A percentile compares a stretch with the other conserved stretches of the same genome.
Evolutionary conservation across 2,329 filamentous ascomycete genomes (phyloP).

Genomic region (Xylaria multiplex): DNA sequence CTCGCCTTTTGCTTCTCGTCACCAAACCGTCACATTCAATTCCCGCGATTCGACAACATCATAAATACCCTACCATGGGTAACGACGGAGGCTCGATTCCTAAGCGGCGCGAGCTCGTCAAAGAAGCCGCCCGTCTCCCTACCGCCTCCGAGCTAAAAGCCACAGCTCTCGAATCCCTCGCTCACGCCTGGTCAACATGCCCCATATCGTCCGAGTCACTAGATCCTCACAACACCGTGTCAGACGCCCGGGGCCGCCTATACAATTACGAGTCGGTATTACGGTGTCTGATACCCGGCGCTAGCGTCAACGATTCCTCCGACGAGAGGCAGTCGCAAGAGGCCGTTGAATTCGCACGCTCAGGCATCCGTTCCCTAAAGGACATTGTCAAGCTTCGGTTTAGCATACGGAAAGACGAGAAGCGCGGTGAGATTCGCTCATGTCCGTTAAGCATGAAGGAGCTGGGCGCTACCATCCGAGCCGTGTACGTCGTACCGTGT

Average conservation of each 20-base stretch:
- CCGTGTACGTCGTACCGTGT: slow-evolving; percentile 92
- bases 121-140: slow-evolving; percentile 84
- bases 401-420: slow-evolving; percentile 45
- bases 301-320: slow-evolving; percentile 55
- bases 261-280: slow-evolving; percentile 96
- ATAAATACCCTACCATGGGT: slow-evolving; percentile 70
- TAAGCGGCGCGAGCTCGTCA: slow-evolving; percentile 93
- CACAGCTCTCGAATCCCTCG: slow-evolving; percentile 82
- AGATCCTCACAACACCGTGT: slow-evolving; percentile 76
- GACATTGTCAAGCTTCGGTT: slow-evolving; percentile 91
- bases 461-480: slow-evolving; percentile 79
- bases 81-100: slow-evolving; percentile 98
- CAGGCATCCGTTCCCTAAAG: slow-evolving; percentile 79
- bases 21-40: background rate
- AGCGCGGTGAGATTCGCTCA: slow-evolving; percentile 71
- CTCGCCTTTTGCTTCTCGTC: background rate
- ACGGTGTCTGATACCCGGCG: slow-evolving; percentile 64
- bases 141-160: slow-evolving; percentile 90
- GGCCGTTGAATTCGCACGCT: slow-evolving; percentile 55
- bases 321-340: slow-evolving; percentile 31
- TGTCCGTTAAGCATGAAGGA: slow-evolving; percentile 91
- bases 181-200: slow-evolving; percentile 87
- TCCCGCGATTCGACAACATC: background rate
- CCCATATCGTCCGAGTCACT: slow-evolving; percentile 84
- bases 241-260: slow-evolving; percentile 82